These are phyloP conservation scores for Sarocladiaceae sp. DNA, from an alignment of 2,329 filamentous ascomycete genomes.

Conservation along the genomic window DNA sequence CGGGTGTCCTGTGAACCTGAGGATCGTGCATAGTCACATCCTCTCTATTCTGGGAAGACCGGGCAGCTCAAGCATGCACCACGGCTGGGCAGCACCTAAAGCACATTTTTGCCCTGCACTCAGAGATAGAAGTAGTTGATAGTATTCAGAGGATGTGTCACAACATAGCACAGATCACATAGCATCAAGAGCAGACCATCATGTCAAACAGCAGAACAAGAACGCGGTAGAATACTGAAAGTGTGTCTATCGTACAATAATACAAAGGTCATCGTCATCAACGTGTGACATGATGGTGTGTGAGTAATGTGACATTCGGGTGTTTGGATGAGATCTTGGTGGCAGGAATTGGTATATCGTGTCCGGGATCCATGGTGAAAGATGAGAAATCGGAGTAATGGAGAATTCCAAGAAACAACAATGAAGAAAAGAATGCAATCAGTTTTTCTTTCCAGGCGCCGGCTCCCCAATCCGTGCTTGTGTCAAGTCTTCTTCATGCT, in stretches of 20 bases:
- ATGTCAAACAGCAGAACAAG: background rate
- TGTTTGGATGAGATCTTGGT: background rate
- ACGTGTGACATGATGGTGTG: background rate
- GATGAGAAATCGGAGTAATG: background rate
- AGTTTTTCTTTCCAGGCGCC: constrained; percentile 7
- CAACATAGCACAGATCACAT: no score
- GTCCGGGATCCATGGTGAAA: background rate
- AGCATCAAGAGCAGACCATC: no score
- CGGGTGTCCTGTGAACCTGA: no score
- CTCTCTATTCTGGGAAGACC: no score
- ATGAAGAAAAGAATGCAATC: background rate
- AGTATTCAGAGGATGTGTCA: no score
- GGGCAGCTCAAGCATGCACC: no score
- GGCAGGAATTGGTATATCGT: background rate
- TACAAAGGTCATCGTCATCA: no score
- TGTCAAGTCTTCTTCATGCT: background rate
- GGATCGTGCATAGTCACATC: no score
- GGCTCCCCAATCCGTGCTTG: constrained; percentile 4
- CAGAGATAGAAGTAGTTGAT: no score
- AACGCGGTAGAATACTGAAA: background rate
- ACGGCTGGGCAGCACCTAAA: no score
- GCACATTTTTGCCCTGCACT: no score
- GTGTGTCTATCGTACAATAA: constrained; percentile 13
- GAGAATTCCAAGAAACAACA: background rate
- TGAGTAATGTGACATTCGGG: background rate